A percentile compares a stretch with the other conserved stretches of the same genome.
Conservation (phyloP, 805 yeast species). For the Gaillardinia entomophila region DNA sequence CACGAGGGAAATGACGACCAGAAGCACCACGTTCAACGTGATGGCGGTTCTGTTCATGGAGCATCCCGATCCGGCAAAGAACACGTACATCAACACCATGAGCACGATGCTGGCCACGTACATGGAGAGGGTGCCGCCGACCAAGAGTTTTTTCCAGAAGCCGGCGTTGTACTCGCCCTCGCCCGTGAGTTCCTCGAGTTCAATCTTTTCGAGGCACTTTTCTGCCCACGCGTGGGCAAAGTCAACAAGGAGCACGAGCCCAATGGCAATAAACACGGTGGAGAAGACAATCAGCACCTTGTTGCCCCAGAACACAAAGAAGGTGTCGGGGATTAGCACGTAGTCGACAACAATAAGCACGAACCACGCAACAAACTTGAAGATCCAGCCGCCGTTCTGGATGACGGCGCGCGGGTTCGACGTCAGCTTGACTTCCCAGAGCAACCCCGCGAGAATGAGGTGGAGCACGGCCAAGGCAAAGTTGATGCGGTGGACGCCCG, state of each 20-base stretch:
- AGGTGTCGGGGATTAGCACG: slow-evolving; percentile 71
- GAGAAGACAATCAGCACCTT: slow-evolving; percentile 81
- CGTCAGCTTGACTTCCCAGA: slow-evolving; percentile 74
- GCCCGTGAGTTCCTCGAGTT: slow-evolving; percentile 57
- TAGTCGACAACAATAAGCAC: slow-evolving; percentile 57
- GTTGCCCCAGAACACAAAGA: slow-evolving; percentile 88
- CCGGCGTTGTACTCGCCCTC: slow-evolving; percentile 43
- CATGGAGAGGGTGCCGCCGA: slow-evolving; percentile 87
- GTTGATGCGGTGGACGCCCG: slow-evolving; percentile 88
- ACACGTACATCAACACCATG: slow-evolving; percentile 73
- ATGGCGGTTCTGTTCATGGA: slow-evolving; percentile 86
- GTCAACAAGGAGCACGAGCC: slow-evolving; percentile 84
- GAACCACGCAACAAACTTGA: slow-evolving; percentile 61
- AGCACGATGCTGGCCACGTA: slow-evolving; percentile 66
- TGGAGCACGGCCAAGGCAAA: slow-evolving; percentile 83
- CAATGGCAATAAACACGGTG: slow-evolving; percentile 80
- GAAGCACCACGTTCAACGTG: slow-evolving; percentile 63
- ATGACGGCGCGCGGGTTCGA: slow-evolving; percentile 70
- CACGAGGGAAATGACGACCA: slow-evolving; percentile 57
- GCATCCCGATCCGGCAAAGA: slow-evolving; percentile 79
- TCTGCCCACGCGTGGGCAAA: slow-evolving; percentile 99
- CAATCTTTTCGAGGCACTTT: slow-evolving; percentile 85
- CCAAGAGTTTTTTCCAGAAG: slow-evolving; percentile 74
- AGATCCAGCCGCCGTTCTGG: slow-evolving; percentile 91
- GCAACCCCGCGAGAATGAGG: slow-evolving; percentile 56